phyloP scores from a whole-genome alignment of 139 green algal species.

The Microglena sp. region DNA sequence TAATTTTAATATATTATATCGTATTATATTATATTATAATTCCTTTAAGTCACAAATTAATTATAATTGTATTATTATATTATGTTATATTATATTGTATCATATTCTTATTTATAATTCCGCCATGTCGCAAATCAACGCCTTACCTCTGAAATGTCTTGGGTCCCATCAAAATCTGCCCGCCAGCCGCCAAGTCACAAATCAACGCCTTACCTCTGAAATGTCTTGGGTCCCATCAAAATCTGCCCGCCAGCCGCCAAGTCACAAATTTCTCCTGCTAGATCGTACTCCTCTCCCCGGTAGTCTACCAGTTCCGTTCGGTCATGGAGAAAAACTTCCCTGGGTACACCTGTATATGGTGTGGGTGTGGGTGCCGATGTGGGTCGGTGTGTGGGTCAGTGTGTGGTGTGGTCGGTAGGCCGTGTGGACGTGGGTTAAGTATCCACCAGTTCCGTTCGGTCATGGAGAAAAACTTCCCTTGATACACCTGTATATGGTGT shows the following conservation, averaged over 20 bases:
- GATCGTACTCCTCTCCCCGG: conserved; percentile 15
- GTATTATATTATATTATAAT: too few relatives aligned
- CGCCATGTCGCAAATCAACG: too few relatives aligned
- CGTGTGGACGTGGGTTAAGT: too few relatives aligned
- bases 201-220: background rate
- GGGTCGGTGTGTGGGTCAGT: too few relatives aligned
- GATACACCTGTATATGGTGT: background rate
- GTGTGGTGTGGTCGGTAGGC: too few relatives aligned
- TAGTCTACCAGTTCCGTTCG: conserved; percentile 43
- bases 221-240: conserved; percentile 1
- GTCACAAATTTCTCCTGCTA: conserved; percentile 4
- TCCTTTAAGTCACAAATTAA: too few relatives aligned
- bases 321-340: conserved; percentile 31
- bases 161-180: conserved; percentile 11
- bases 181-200: background rate
- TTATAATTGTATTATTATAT: too few relatives aligned
- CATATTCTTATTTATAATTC: too few relatives aligned
- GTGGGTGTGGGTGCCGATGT: too few relatives aligned
- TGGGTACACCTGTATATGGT: background rate
- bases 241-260: conserved; percentile 16
- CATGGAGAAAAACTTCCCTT: conserved; percentile 26
- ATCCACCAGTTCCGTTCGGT: conserved; percentile 40
- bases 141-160: conserved; percentile 12
- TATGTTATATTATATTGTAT: too few relatives aligned
- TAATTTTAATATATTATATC: too few relatives aligned